Evolutionary conservation across 2,329 filamentous ascomycete species (phyloP).

Genomic region (Claviceps fusiformis): DNA sequence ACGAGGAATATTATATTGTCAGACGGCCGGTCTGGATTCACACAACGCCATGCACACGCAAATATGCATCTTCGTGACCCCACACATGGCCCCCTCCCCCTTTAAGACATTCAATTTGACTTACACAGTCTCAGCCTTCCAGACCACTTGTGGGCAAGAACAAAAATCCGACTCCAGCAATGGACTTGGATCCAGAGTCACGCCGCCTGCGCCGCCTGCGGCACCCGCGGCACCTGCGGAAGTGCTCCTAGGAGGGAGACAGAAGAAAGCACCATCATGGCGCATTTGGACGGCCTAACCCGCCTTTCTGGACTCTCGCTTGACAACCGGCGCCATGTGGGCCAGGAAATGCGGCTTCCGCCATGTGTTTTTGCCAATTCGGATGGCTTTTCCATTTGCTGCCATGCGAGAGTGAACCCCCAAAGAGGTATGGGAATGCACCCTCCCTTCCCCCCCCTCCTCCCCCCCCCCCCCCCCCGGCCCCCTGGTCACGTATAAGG

Average conservation of each 20-base stretch:
- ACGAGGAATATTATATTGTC: too few species aligned
- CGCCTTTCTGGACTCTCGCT: constrained; percentile 3
- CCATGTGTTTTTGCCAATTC: not conserved
- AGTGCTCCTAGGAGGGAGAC: not conserved
- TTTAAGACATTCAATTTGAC: not conserved
- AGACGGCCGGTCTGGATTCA: not conserved
- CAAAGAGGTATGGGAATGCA: not conserved
- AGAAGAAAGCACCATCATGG: not conserved
- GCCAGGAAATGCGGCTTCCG: not conserved
- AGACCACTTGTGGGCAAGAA: not conserved
- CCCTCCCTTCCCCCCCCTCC: not conserved
- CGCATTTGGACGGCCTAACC: not conserved
- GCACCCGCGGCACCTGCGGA: not conserved
- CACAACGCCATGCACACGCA: not conserved
- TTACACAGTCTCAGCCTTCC: not conserved
- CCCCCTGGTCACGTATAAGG: not conserved
- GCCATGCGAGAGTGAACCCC: not conserved
- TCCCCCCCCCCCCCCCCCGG: not conserved
- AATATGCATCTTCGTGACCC: not conserved
- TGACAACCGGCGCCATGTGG: constrained; percentile 3
- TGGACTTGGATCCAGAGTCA: too few species aligned
- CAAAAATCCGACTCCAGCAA: not conserved
- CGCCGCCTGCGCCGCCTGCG: too few species aligned
- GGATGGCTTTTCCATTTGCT: not conserved
- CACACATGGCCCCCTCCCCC: too few species aligned